phyloP scores from a whole-genome alignment of 1,139 yeast genomes.

The Scheffersomyces insectosa region DNA sequence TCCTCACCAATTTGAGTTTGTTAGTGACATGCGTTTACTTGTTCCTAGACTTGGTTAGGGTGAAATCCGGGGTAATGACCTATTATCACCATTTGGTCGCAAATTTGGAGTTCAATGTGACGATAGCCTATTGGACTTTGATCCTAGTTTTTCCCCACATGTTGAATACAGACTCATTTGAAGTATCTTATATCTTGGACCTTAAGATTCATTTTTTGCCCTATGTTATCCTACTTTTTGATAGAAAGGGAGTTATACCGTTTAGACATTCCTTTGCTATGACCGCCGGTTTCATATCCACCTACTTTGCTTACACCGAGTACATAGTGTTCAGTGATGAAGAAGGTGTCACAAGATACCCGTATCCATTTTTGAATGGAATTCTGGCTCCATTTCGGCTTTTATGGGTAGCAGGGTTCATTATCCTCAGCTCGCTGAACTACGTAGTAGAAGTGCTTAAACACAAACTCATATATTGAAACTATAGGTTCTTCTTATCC shows the following conservation, averaged over 20 bases:
- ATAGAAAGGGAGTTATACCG: constrained; percentile 4
- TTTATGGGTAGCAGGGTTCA: constrained; percentile 7
- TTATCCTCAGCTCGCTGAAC: background rate
- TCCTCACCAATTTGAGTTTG: constrained; percentile 22
- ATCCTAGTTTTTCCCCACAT: constrained; percentile 16
- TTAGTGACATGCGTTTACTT: constrained; percentile 13
- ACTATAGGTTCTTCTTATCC: constrained; percentile 7
- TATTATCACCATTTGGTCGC: constrained; percentile 13
- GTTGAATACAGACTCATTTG: constrained; percentile 21
- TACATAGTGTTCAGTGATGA: constrained; percentile 4
- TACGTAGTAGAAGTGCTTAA: background rate
- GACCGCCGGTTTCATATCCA: constrained; percentile 2
- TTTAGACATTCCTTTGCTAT: constrained; percentile 2
- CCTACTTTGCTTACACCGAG: constrained; percentile 9
- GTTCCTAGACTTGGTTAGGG: constrained; percentile 3
- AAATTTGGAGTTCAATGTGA: constrained; percentile 23
- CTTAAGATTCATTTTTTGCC: constrained; percentile 26
- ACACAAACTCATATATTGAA: background rate
- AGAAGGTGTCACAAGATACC: constrained; percentile 14
- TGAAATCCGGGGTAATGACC: constrained; percentile 2
- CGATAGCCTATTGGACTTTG: constrained; percentile 24
- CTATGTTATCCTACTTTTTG: constrained; percentile 12
- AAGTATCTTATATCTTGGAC: constrained; percentile 18
- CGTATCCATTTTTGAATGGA: constrained; percentile 22
- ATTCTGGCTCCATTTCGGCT: constrained; percentile 6